Percentiles rank a stretch among this genome's conserved stretches.
Evolutionary conservation across 164 flowering plant species (phyloP).

Genomic region (Paratinospora sagittata): DNA sequence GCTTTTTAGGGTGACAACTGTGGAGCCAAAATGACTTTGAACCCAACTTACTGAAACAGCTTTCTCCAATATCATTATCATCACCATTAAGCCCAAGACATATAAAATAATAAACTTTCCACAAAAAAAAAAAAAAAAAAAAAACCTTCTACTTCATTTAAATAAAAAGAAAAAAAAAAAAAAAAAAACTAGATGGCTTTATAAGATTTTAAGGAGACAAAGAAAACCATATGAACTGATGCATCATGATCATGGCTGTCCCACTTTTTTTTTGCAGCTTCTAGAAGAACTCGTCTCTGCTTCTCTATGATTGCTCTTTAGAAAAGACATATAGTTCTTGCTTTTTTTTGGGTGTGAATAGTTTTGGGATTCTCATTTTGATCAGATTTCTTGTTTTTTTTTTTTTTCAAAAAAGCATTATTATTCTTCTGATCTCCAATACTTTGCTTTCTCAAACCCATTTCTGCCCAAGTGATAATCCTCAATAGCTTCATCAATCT

Average conservation of each 20-base stretch:
- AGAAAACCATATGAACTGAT: neutral
- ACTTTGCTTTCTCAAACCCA: constrained; percentile 78
- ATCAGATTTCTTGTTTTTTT: neutral
- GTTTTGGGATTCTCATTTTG: neutral
- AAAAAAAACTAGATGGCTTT: neutral
- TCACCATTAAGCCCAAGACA: neutral
- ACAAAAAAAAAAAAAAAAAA: no score
- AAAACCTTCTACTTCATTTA: no score
- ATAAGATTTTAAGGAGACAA: neutral
- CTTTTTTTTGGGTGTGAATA: constrained; percentile 1
- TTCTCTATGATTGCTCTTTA: neutral
- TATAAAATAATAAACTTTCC: neutral
- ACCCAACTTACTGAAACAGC: constrained; percentile 11
- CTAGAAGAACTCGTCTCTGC: constrained; percentile 9
- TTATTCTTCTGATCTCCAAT: constrained; percentile 55
- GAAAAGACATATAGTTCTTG: constrained; percentile 5
- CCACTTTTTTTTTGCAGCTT: constrained; percentile 9
- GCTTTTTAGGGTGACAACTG: neutral
- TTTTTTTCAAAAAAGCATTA: no score
- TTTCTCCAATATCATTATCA: constrained; percentile 7
- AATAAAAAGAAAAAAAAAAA: no score
- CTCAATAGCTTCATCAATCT: constrained; percentile 74
- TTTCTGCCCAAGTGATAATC: constrained; percentile 41
- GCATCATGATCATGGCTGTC: neutral
- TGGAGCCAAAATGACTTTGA: constrained; percentile 11